A percentile compares a stretch with the other conserved stretches of the same genome.
Evolutionary conservation across 768 basidiomycete genomes (phyloP).

Genomic region (Amanita jacksonii): DNA sequence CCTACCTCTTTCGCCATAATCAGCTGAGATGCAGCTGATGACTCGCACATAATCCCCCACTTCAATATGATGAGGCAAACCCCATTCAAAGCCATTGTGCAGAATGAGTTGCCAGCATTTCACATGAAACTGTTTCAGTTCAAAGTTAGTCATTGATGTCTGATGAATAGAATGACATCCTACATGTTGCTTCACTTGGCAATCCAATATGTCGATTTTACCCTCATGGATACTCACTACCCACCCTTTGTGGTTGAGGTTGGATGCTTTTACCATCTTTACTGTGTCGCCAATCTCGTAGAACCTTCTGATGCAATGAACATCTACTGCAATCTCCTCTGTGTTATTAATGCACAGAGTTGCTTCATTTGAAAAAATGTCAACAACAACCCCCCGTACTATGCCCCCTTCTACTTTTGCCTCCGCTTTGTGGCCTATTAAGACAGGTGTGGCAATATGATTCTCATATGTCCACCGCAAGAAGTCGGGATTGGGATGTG

Average conservation of each 20-base stretch:
- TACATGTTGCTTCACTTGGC: background rate
- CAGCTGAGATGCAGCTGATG: background rate
- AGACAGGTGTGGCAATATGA: background rate
- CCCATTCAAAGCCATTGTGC: background rate
- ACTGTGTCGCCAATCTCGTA: background rate
- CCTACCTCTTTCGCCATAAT: background rate
- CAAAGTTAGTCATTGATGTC: background rate
- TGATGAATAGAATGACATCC: background rate
- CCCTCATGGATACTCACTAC: background rate
- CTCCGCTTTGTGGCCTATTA: background rate
- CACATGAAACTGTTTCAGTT: background rate
- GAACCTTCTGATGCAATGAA: background rate
- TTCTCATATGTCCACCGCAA: background rate
- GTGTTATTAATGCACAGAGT: background rate
- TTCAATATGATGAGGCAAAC: background rate
- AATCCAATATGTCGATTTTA: background rate
- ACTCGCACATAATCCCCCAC: background rate
- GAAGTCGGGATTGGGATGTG: background rate
- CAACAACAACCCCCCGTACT: background rate
- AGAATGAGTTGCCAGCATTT: background rate
- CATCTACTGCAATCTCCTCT: background rate
- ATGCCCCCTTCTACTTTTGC: background rate
- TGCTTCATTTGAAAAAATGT: background rate
- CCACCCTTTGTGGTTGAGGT: background rate
- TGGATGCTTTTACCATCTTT: background rate